Evolutionary conservation across 768 basidiomycete species (phyloP), one percentile per base, ranked within the genome.

Genomic region (Suillus cothurnatus): DNA sequence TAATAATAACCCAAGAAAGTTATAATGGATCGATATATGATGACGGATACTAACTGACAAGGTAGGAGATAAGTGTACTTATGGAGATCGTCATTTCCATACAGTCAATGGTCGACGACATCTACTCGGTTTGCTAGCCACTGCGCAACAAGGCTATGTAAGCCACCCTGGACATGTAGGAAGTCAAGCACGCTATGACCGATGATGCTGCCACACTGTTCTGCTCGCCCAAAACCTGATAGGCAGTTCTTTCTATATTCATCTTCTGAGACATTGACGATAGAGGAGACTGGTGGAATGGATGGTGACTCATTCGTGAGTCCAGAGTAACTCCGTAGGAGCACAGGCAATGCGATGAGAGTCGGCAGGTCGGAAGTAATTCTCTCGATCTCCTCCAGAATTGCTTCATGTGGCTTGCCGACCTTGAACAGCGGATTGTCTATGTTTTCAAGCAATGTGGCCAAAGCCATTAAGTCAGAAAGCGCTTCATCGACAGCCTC

Each of bases 401-500:
- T 69, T 56, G 74, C 73, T n/a, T 70, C 70, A 21, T 61, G 56
- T 26, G 72, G 64, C 59, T 70, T 75, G 34, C 70, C 66, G n/a
- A 47, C 57, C 34, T 36, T 63, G 50, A 69, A 71, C 26, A 70
- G 64, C 6, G 79, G 81, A 43, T 78, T 66, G 32, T 71, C 76
- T 19, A 83, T 79, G 19, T 80, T 81, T 65, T 89, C 88, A 17
- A 93, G 78, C 32, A 93, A 80, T 12, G 81, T 78, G 19, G 80
- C 78, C 21, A 94, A 76, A 26, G 86, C 83, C 68, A 81, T 78
- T 32, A 94, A 77, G 19, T 86, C 89, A 62, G 84, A 85, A 69
- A 90, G 87, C 2, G 90, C 93, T 71, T 93, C 92, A 62, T 90
- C 88, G 12, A 94, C 91, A 6, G 91, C 93, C 73, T 94, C 92